Evolutionary conservation across 164 flowering plant genomes (phyloP), one percentile per base, ranked within the genome.

Genomic region (Liriodendron chinense): DNA sequence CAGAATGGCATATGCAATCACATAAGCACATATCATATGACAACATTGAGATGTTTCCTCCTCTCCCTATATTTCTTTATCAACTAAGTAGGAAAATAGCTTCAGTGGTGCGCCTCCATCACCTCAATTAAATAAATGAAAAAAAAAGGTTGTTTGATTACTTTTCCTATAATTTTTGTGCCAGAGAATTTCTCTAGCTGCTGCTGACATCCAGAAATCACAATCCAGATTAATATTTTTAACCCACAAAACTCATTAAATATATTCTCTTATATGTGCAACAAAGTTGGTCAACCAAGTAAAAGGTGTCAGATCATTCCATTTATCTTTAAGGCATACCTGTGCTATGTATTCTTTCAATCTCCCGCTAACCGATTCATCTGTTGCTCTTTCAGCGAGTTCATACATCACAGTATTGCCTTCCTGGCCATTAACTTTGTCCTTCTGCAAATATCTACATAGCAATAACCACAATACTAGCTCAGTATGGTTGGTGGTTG

Each of bases 321-420:
- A 9, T 7, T n/a, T 25, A 68, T 34, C 47, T 5, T 59, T 62
- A 49, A 71, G 65, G 14, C 64, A 68, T 84, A 92, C 94, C 94
- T 91, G 82, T 71, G 89, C 79, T 74, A 92, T 84, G 78, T 87
- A 83, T 63, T 87, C 92, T 77, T 92, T 91, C 34, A 91, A 65
- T 71, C 71, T 84, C 71, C 81, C 84, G 71, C 66, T 75, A 22
- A 91, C 80, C 9, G 87, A 69, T 63, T 73, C 85, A 79, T 90
- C 92, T 61, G 88, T 76, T 76, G 93, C 89, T 82, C 96, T 93
- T 84, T 93, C 96, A 61, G 96, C 98, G 65, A 91, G 91, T 81
- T 90, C 96, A 78, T 90, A 93, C 77, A 86, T 74, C 74, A 86
- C 53, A 66, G 81, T 83, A 76, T 78, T 88, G 18, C 98, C 98